Evolutionary conservation across 148 eudicot species (phyloP).

Genomic region (Chenopodium album): DNA sequence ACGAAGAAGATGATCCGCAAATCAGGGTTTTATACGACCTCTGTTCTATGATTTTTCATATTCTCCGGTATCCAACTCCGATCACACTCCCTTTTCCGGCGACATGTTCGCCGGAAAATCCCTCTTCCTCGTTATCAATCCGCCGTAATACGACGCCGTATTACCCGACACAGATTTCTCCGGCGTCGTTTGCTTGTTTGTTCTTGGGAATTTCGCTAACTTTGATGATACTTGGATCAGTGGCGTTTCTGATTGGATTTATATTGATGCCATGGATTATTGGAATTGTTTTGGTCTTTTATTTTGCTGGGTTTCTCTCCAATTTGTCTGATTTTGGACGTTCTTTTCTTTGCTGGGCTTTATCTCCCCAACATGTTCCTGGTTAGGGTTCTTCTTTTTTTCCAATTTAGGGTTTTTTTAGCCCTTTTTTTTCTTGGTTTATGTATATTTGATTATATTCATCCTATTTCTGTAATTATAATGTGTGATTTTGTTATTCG

Average conservation of each 20-base stretch:
- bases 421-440: too few relatives aligned
- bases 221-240: conserved; percentile 62
- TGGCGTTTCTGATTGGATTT: conserved; percentile 56
- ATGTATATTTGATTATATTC: too few relatives aligned
- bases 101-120: conserved; percentile 7
- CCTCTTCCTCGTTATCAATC: background rate
- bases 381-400: conserved; percentile 24
- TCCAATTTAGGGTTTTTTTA: background rate
- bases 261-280: conserved; percentile 66
- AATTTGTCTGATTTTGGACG: conserved; percentile 44
- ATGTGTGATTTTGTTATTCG: too few relatives aligned
- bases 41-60: conserved; percentile 42
- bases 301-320: conserved; percentile 45
- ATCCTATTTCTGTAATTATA: too few relatives aligned
- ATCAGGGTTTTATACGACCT: conserved; percentile 46
- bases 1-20: conserved; percentile 41
- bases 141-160: conserved; percentile 14
- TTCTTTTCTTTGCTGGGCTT: conserved; percentile 32
- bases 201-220: conserved; percentile 62
- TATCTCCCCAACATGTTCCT: conserved; percentile 22
- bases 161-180: conserved; percentile 28
- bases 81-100: conserved; percentile 32
- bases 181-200: conserved; percentile 50
- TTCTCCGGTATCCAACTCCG: conserved; percentile 39
- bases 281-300: conserved; percentile 45